phyloP scores from a whole-genome alignment of 345 rosid genomes.

The Lagerstroemia speciosa region DNA sequence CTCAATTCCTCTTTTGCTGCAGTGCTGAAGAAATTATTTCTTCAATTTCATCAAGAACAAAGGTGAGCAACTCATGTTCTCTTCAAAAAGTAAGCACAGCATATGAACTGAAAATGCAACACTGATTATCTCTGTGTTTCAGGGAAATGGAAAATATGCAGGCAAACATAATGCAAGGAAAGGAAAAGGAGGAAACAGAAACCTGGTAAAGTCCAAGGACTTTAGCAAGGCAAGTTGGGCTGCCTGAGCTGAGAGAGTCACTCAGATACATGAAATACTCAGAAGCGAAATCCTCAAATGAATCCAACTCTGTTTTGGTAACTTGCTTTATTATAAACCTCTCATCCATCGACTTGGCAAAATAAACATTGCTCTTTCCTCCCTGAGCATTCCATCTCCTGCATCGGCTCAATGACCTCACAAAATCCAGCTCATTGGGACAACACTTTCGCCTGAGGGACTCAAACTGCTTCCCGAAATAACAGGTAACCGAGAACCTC shows the following conservation, averaged over 20 bases:
- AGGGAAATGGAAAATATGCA: slow-evolving; percentile 10
- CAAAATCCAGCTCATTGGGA: slow-evolving; percentile 65
- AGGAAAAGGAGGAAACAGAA: neutral
- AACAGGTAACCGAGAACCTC: slow-evolving; percentile 82
- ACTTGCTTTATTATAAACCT: slow-evolving; percentile 94
- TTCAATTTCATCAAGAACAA: neutral
- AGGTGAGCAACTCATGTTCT: too few relatives aligned
- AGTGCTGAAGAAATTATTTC: too few relatives aligned
- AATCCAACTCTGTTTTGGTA: slow-evolving; percentile 73
- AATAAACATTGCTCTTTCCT: slow-evolving; percentile 94
- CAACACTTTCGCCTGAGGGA: slow-evolving; percentile 74
- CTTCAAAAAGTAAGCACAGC: neutral
- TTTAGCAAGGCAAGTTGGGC: slow-evolving; percentile 99
- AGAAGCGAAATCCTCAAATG: slow-evolving; percentile 86
- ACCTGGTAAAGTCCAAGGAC: slow-evolving; percentile 98
- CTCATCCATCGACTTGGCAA: slow-evolving; percentile 89
- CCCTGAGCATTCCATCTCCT: slow-evolving; percentile 94
- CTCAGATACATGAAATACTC: slow-evolving; percentile 73
- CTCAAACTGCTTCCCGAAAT: slow-evolving; percentile 78
- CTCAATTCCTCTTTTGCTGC: too few relatives aligned
- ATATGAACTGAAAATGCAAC: neutral
- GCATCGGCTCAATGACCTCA: slow-evolving; percentile 84
- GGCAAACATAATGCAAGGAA: slow-evolving; percentile 1
- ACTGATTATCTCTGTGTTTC: neutral
- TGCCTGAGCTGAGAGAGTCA: slow-evolving; percentile 53